Percentiles rank a stretch among this genome's conserved stretches.
phyloP scores from a whole-genome alignment of 2,329 filamentous ascomycete species.

The Didymella exigua region DNA sequence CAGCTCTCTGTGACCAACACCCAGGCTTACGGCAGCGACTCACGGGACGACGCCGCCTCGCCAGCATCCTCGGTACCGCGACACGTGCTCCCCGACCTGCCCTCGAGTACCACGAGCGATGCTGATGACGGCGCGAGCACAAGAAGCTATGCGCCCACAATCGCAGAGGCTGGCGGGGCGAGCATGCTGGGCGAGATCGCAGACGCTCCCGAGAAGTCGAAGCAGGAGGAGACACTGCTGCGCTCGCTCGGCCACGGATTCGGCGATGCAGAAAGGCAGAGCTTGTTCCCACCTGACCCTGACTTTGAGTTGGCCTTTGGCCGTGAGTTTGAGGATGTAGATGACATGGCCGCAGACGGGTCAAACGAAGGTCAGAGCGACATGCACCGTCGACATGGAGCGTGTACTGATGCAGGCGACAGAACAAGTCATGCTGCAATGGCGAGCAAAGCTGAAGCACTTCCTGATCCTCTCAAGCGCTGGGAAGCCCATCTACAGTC shows the following conservation, averaged over 20 bases:
- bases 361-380: conserved; percentile 64
- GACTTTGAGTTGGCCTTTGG: conserved; percentile 69
- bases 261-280: conserved; percentile 61
- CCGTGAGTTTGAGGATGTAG: conserved; percentile 78
- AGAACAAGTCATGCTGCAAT: conserved; percentile 66
- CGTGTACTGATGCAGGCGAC: conserved; percentile 38
- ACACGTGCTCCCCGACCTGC: conserved; percentile 46
- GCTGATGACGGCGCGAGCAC: conserved; percentile 69
- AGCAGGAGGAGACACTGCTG: conserved; percentile 70
- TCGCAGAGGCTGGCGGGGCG: conserved; percentile 68
- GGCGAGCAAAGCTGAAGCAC: conserved; percentile 94
- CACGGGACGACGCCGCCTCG: conserved; percentile 34
- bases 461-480: conserved; percentile 96
- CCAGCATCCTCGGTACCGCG: conserved; percentile 46
- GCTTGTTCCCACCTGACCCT: conserved; percentile 52
- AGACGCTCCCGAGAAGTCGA: conserved; percentile 64
- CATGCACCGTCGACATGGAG: conserved; percentile 21
- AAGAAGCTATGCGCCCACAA: conserved; percentile 68
- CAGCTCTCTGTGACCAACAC: conserved; percentile 82
- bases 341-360: conserved; percentile 60
- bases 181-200: conserved; percentile 79
- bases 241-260: conserved; percentile 67
- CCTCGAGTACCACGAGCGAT: conserved; percentile 58
- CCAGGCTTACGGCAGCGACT: conserved; percentile 68
- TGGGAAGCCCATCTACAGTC: conserved; percentile 95